Conservation (phyloP, 345 rosid species). For the Brassica cretica region DNA sequence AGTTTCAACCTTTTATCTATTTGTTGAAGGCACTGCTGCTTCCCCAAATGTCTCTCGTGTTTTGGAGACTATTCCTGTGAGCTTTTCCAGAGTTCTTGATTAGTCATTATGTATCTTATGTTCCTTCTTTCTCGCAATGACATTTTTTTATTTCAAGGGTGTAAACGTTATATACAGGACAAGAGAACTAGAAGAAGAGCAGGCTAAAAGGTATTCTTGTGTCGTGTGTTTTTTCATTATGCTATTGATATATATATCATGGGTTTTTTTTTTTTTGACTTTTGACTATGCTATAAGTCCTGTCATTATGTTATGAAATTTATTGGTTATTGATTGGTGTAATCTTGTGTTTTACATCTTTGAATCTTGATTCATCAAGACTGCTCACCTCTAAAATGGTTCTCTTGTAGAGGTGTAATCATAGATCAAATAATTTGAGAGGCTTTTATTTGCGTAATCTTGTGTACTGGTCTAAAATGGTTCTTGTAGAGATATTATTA, state of each 20-base stretch:
- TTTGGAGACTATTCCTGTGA: slow-evolving; percentile 65
- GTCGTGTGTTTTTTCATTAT: slow-evolving; percentile 16
- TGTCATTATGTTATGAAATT: neutral
- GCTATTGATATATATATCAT: neutral
- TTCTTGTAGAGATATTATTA: no score
- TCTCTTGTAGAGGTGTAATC: neutral
- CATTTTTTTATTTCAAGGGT: slow-evolving; percentile 52
- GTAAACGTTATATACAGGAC: slow-evolving; percentile 75
- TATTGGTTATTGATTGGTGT: neutral
- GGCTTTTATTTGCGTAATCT: neutral
- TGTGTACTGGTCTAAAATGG: no score
- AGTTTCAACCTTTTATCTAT: slow-evolving; percentile 70
- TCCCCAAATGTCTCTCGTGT: slow-evolving; percentile 65
- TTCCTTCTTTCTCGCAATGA: slow-evolving; percentile 6
- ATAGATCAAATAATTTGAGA: neutral
- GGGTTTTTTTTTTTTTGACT: no score
- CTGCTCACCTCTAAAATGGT: neutral
- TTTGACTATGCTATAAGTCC: no score
- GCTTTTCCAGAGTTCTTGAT: slow-evolving; percentile 19
- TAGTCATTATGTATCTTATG: neutral
- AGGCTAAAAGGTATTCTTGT: slow-evolving; percentile 62
- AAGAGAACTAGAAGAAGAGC: slow-evolving; percentile 77
- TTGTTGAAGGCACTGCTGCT: slow-evolving; percentile 93
- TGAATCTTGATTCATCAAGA: neutral
- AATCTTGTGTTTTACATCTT: neutral